Base-by-base conservation (phyloP, 1,139 yeast genomes). In the Entelexis paramagnoliae region DNA sequence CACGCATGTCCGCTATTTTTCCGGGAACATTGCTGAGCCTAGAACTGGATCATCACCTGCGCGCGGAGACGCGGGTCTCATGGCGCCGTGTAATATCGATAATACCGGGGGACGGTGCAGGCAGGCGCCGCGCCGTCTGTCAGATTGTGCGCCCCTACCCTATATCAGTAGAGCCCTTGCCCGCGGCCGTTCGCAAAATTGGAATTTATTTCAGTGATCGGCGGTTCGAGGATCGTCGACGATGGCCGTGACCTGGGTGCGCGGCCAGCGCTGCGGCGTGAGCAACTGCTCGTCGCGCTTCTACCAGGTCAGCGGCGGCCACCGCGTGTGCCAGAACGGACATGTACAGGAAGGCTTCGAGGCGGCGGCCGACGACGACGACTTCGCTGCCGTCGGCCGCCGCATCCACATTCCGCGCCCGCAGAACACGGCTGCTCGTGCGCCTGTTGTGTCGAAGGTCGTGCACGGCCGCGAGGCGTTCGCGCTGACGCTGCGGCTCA, bases 231-330 rank as follows among this genome's bases (percentile, higher is more conserved):
- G 13, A 28, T 5, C 30, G 14, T 10, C 30, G 13, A 10, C 16
- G 7, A 54, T 52, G 57, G 53, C 46, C 38, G 46, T 32, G 36
- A 42, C 46, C 14, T 80, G 81, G 81, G 72, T 73, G 47, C 71
- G 78, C 59, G 97, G 97, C 2, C 83, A 86, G 7, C 68, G 81
- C 13, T 91, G 98, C 72, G 96, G 96, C 2, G 80, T 81, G 3
- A 89, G 83, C 58, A 89, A 91, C 70, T 91, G 98, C 68, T 78
- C 83, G 5, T 84, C 96, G 1, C 69, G 80, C 47, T 74, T 81
- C 49, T 91, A 86, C 78, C 74, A 83, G 49, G 68, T 76, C 34
- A 71, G 78, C 10, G 87, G 84, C 62, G 97, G 97, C 26, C 78
- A 78, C 51, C 75, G 80, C 53, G 81, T 87, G 22, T 91, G 98